Evolutionary conservation across 495 filamentous ascomycete species (phyloP).

Genomic region (Neurospora sublineolata): DNA sequence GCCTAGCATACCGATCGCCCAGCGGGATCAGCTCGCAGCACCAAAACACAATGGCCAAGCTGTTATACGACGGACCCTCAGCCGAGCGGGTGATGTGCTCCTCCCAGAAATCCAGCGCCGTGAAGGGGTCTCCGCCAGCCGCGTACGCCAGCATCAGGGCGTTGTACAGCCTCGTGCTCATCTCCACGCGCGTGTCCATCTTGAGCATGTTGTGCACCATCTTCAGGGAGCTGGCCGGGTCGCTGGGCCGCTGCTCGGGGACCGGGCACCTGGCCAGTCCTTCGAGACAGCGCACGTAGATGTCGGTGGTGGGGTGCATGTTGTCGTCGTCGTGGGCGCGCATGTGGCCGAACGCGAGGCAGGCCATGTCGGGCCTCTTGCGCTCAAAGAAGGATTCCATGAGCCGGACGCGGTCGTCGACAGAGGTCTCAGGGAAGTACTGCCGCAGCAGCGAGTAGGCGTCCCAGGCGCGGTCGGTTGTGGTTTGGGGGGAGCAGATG

Average conservation of each 20-base stretch:
- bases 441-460: conserved; percentile 64
- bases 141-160: conserved; percentile 78
- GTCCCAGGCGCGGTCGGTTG: conserved; percentile 60
- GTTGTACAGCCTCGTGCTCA: conserved; percentile 66
- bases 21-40: conserved; percentile 54
- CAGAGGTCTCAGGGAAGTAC: conserved; percentile 64
- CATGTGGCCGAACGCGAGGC: conserved; percentile 83
- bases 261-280: conserved; percentile 60
- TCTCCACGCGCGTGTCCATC: conserved; percentile 67
- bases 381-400: conserved; percentile 80
- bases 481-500: conserved; percentile 45
- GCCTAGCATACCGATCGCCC: conserved; percentile 52
- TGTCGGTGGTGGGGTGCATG: conserved; percentile 53
- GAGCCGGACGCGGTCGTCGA: conserved; percentile 49
- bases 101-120: conserved; percentile 67
- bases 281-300: conserved; percentile 65
- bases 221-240: conserved; percentile 35
- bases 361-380: conserved; percentile 66
- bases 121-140: conserved; percentile 48
- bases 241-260: conserved; percentile 22
- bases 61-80: conserved; percentile 74
- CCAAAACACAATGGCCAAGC: conserved; percentile 66
- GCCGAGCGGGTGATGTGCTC: conserved; percentile 56
- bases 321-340: conserved; percentile 46
- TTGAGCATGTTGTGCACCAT: conserved; percentile 85